These are phyloP conservation scores for Draba incana DNA, from an alignment of 345 rosid species.

Conservation along the genomic window DNA sequence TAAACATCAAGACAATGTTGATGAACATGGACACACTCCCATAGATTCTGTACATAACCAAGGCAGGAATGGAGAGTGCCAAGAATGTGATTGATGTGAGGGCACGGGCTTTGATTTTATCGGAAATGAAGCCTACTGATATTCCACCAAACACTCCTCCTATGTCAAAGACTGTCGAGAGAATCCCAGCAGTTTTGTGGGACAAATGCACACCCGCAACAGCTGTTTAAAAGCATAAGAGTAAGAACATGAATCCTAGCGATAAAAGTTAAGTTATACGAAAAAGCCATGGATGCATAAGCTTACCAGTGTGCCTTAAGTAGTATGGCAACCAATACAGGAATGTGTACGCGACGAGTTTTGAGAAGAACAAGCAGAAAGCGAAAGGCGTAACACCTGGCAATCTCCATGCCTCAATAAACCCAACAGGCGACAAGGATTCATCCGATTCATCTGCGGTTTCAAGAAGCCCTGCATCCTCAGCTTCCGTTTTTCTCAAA, in stretches of 20 bases:
- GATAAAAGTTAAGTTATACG: neutral
- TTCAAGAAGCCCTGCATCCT: slow-evolving; percentile 61
- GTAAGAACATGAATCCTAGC: slow-evolving; percentile 2
- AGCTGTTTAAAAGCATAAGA: slow-evolving; percentile 51
- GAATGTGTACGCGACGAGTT: slow-evolving; percentile 94
- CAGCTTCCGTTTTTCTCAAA: slow-evolving; percentile 43
- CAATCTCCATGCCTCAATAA: slow-evolving; percentile 86
- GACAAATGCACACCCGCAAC: slow-evolving; percentile 83
- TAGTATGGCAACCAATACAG: slow-evolving; percentile 94
- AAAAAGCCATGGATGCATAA: neutral
- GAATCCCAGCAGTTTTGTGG: slow-evolving; percentile 82
- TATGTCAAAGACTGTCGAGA: slow-evolving; percentile 74
- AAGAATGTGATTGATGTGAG: slow-evolving; percentile 72
- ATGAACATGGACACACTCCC: slow-evolving; percentile 67
- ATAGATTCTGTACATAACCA: slow-evolving; percentile 63
- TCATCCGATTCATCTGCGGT: slow-evolving; percentile 42
- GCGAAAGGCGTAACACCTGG: slow-evolving; percentile 88
- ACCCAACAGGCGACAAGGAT: slow-evolving; percentile 66
- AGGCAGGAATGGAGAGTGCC: slow-evolving; percentile 70
- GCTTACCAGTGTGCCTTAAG: slow-evolving; percentile 79
- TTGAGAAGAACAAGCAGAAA: slow-evolving; percentile 87
- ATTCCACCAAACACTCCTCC: slow-evolving; percentile 92
- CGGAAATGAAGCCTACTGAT: slow-evolving; percentile 76
- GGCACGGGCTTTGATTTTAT: slow-evolving; percentile 76
- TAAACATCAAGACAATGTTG: slow-evolving; percentile 69